Conservation (phyloP, 73 alveolate genomes). For the Paramecium sexaurelia region DNA sequence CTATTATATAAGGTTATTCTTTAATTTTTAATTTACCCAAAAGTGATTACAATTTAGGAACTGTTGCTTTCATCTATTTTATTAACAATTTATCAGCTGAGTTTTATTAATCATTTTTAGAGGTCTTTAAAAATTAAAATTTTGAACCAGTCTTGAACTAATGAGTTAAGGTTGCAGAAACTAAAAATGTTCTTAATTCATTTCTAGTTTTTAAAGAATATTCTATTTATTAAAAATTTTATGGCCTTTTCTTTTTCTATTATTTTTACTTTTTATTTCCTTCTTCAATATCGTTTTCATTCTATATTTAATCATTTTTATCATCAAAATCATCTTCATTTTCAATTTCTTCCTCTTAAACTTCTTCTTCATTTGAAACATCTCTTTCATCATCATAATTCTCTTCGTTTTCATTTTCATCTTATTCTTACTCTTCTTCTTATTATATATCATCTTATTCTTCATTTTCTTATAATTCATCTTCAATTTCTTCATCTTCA, state of each 20-base stretch:
- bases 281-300: conserved; percentile 25
- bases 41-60: conserved; percentile 61
- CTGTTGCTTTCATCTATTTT: conserved; percentile 46
- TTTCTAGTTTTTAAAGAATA: neutral
- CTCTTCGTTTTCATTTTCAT: neutral
- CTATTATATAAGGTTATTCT: conserved; percentile 74
- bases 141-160: conserved; percentile 63
- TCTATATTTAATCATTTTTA: neutral
- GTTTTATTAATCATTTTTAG: neutral
- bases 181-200: conserved; percentile 66
- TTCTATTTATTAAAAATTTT: neutral
- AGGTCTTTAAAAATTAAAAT: neutral
- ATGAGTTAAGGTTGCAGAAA: conserved; percentile 72
- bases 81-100: conserved; percentile 54
- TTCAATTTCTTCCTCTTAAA: conserved; percentile 43
- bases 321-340: conserved; percentile 40
- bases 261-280: conserved; percentile 25
- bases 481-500: conserved; percentile 57
- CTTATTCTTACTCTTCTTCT: conserved; percentile 17
- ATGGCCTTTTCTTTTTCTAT: neutral
- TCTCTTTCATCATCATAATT: neutral
- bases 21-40: conserved; percentile 62
- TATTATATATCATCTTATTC: conserved; percentile 38
- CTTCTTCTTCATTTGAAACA: neutral
- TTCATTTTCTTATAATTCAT: conserved; percentile 42